Evolutionary conservation across 176 grass and related monocot genomes (phyloP).

Genomic region (Musa acuminata): DNA sequence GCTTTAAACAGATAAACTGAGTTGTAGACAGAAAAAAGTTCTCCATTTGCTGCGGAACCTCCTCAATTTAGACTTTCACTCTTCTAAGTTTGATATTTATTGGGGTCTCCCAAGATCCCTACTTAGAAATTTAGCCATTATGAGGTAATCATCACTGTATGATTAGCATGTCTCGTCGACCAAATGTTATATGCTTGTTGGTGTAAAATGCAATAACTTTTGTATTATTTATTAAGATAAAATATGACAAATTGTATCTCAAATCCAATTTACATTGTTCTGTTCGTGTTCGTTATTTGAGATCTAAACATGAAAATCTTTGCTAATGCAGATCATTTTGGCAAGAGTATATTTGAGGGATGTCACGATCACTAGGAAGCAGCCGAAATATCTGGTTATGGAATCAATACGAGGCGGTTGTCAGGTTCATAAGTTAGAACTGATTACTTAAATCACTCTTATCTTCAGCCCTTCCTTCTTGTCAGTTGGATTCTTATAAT

Average conservation of each 20-base stretch:
- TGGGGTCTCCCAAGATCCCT: neutral
- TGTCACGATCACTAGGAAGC: constrained; percentile 72
- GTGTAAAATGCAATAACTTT: neutral
- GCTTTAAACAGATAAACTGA: neutral
- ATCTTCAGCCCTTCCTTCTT: neutral
- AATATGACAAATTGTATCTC: neutral
- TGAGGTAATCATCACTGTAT: neutral
- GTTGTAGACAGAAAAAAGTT: neutral
- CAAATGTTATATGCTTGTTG: neutral
- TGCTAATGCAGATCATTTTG: constrained; percentile 69
- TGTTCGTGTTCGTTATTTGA: neutral
- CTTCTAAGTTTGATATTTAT: neutral
- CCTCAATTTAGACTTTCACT: neutral
- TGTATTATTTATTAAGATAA: neutral
- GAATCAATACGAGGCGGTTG: constrained; percentile 88
- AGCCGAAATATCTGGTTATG: constrained; percentile 95
- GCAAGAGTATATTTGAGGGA: constrained; percentile 97
- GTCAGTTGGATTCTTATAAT: neutral
- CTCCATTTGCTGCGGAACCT: neutral
- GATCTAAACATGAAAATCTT: neutral
- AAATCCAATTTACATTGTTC: neutral
- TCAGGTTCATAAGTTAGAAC: constrained; percentile 38
- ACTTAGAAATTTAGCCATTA: neutral
- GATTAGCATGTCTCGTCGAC: neutral
- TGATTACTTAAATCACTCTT: neutral